These are phyloP conservation scores for Taxillus chinensis DNA, from an alignment of 164 flowering plant genomes.

Conservation along the genomic window DNA sequence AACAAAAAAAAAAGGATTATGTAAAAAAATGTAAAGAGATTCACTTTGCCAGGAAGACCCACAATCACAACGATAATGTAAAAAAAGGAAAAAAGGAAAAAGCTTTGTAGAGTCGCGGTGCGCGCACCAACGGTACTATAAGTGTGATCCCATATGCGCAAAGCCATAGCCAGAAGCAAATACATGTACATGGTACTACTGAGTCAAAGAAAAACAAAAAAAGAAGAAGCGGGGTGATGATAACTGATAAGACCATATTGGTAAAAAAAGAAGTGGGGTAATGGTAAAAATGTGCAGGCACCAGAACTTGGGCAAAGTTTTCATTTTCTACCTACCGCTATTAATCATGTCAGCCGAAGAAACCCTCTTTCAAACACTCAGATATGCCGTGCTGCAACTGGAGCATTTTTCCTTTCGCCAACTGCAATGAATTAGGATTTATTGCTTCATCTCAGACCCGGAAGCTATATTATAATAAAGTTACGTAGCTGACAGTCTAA, in stretches of 20 bases:
- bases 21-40: too few relatives aligned
- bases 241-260: not conserved
- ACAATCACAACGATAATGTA: too few relatives aligned
- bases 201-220: too few relatives aligned
- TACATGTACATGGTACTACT: too few relatives aligned
- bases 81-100: too few relatives aligned
- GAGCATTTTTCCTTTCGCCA: conserved; percentile 40
- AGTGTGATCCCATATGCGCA: too few relatives aligned
- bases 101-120: too few relatives aligned
- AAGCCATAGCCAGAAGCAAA: too few relatives aligned
- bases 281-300: not conserved
- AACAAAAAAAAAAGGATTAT: too few relatives aligned
- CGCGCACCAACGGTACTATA: too few relatives aligned
- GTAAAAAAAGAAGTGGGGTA: not conserved
- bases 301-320: not conserved
- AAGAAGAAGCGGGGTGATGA: not conserved
- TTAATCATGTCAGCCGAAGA: conserved; percentile 16
- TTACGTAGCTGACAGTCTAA: too few relatives aligned
- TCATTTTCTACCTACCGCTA: not conserved
- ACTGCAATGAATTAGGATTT: conserved; percentile 26
- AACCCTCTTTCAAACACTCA: conserved; percentile 31
- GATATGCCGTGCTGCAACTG: conserved; percentile 32
- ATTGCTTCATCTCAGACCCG: not conserved
- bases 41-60: too few relatives aligned
- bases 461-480: not conserved